Evolutionary conservation across 1,284 basidiomycete genomes (phyloP), one percentile per base, ranked within the genome.

Genomic region (Lignosus rhinocerotis): DNA sequence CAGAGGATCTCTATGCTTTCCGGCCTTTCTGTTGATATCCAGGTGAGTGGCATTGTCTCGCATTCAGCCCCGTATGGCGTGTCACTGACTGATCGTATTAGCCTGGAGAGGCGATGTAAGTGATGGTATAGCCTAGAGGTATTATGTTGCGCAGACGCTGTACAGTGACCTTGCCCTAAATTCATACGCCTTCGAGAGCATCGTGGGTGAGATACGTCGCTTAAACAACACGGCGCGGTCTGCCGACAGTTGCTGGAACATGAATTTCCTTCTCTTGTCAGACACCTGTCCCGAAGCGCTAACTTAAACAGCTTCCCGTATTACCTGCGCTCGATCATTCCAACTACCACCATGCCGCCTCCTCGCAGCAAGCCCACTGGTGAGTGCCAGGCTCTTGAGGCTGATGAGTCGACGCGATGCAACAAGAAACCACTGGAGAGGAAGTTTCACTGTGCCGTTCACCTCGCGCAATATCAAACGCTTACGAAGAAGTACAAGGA

Each of bases 1-100:
- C 51, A 31, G 46, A 39, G 47, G 44, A 19, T 42, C 30, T 42
- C 45, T 32, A 45, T 55, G 44, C 56, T 55, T 10, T 61, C 62
- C 5, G 56, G 50, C 16, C 36, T 56, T 16, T 53, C 53, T 21
- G 53, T 46, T 32, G 56, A 63, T 31, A 25, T 49, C 6, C 49
- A 44, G 42, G 33, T 46, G 16, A 36, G 44, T 51, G 48, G n/a
- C 21, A 12, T 12, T 19, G 6, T 30, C 21, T 14, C 11, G 21
- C 25, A 8, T 17, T 5, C 9, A 16, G 25, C 8, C 17, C 3
- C 11, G 19, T 11, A 25, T 25, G 12, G 21, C 19, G 8, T 8
- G 9, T 19, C 12, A 45, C 19, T 30, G 8, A 11, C 21, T 10
- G 6, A 6, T 43, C 9, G 3, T 45, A 3, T 10, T 30, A 45